Percentiles rank a stretch among this genome's conserved stretches.
These are phyloP conservation scores for Tricholoma furcatifolium DNA, from an alignment of 768 basidiomycete species.

Conservation along the genomic window DNA sequence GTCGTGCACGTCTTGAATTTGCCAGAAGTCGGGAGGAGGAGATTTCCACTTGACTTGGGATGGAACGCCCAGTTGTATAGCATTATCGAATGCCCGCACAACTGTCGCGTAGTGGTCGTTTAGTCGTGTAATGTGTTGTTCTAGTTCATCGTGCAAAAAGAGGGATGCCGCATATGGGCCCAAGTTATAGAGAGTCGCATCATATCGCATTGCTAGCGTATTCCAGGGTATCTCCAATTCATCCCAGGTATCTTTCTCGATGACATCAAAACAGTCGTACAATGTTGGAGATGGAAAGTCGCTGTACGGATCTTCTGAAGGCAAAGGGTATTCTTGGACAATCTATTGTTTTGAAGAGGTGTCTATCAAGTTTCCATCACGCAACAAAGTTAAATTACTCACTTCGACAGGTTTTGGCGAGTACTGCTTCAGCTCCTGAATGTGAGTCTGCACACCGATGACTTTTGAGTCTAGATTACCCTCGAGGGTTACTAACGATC, in stretches of 20 bases:
- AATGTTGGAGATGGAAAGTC: constrained; percentile 53
- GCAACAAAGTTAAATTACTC: constrained; percentile 21
- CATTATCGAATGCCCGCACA: constrained; percentile 14
- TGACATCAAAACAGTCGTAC: constrained; percentile 33
- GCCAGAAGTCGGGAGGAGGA: constrained; percentile 35
- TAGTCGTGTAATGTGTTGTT: constrained; percentile 43
- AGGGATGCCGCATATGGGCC: constrained; percentile 77
- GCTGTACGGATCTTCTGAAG: constrained; percentile 45
- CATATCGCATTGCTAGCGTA: constrained; percentile 62
- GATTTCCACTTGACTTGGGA: constrained; percentile 15
- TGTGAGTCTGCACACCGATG: constrained; percentile 69
- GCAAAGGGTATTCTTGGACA: constrained; percentile 53
- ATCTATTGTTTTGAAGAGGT: constrained; percentile 36
- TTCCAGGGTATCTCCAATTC: constrained; percentile 56
- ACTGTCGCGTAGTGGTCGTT: constrained; percentile 22
- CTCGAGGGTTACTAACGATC: constrained; percentile 65
- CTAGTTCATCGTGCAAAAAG: constrained; percentile 63
- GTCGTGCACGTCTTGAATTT: constrained; percentile 37
- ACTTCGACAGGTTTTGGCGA: constrained; percentile 70
- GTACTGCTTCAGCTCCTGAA: constrained; percentile 60
- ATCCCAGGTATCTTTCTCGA: constrained; percentile 43
- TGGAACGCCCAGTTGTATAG: constrained; percentile 16
- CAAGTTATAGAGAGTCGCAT: constrained; percentile 57
- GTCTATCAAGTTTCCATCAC: not conserved
- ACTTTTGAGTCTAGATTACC: constrained; percentile 72